A percentile compares a stretch with the other conserved stretches of the same genome.
These are phyloP conservation scores for Plasmopara viticola DNA, from an alignment of 352 stramenopile genomes.

Conservation along the genomic window DNA sequence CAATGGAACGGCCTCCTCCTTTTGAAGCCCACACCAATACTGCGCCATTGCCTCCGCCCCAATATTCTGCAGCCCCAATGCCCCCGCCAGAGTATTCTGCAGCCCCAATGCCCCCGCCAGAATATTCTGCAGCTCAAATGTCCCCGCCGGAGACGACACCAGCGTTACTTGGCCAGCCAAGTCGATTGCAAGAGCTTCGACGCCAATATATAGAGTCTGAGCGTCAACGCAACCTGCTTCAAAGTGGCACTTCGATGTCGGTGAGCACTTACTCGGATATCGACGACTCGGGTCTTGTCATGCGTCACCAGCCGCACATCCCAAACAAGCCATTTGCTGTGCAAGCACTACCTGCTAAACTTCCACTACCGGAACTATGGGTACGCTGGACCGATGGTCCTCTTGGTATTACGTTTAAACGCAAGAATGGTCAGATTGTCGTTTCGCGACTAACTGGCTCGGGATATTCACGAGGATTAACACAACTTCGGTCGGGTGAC, in stretches of 20 bases:
- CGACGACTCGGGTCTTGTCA: constrained; percentile 61
- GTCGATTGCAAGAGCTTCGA: constrained; percentile 45
- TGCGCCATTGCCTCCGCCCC: constrained; percentile 11
- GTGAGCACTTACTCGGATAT: constrained; percentile 64
- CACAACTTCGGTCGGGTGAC: constrained; percentile 61
- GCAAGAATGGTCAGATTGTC: constrained; percentile 69
- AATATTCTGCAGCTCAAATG: constrained; percentile 8
- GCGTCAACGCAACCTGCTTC: constrained; percentile 43
- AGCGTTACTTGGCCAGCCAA: constrained; percentile 21
- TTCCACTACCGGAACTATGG: constrained; percentile 54
- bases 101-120: constrained; percentile 10
- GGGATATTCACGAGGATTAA: constrained; percentile 53
- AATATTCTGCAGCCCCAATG: constrained; percentile 6
- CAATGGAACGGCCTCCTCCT: constrained; percentile 21
- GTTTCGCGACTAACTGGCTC: constrained; percentile 69
- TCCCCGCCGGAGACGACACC: constrained; percentile 13
- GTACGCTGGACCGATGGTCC: constrained; percentile 68
- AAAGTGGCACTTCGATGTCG: constrained; percentile 25
- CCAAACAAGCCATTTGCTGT: constrained; percentile 3
- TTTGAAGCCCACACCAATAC: constrained; percentile 23
- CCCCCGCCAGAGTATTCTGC: constrained; percentile 13
- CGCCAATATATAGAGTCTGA: constrained; percentile 69
- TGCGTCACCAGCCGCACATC: constrained; percentile 21
- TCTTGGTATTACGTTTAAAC: constrained; percentile 76
- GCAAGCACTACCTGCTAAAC: constrained; percentile 11